Conservation (phyloP, 257 asterid genomes). For the Primulina tabacum region DNA sequence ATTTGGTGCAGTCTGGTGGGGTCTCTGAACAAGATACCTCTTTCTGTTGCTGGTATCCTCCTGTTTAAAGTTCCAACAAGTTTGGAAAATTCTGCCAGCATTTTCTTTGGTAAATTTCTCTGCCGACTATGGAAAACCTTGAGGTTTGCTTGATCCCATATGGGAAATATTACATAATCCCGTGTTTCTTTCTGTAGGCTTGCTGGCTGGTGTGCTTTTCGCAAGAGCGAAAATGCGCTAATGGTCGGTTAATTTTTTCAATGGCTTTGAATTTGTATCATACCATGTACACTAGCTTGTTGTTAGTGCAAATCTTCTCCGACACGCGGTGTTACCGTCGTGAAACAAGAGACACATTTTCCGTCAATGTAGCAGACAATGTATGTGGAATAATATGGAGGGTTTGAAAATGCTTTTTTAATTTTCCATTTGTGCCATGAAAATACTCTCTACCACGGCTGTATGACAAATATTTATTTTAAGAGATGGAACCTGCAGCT, state of each 20-base stretch:
- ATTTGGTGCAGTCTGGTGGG: conserved; percentile 70
- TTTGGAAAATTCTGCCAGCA: conserved; percentile 72
- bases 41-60: conserved; percentile 79
- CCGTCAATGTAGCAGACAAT: too few relatives aligned
- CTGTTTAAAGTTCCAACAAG: conserved; percentile 80
- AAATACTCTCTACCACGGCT: too few relatives aligned
- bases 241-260: conserved; percentile 31
- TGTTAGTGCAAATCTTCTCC: too few relatives aligned
- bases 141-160: background rate
- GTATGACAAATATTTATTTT: too few relatives aligned
- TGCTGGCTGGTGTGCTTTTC: conserved; percentile 77
- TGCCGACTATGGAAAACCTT: background rate
- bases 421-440: too few relatives aligned
- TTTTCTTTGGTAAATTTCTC: conserved; percentile 57
- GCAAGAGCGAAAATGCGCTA: conserved; percentile 73
- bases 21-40: conserved; percentile 84
- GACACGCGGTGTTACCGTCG: too few relatives aligned
- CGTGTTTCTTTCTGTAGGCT: conserved; percentile 41
- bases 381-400: too few relatives aligned
- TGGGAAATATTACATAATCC: background rate
- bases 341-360: too few relatives aligned
- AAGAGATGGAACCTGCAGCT: too few relatives aligned
- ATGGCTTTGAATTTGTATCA: background rate
- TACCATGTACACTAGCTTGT: too few relatives aligned
- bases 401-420: too few relatives aligned